phyloP scores from a whole-genome alignment of 805 yeast species.

The Nakazawaea pomicola region DNA sequence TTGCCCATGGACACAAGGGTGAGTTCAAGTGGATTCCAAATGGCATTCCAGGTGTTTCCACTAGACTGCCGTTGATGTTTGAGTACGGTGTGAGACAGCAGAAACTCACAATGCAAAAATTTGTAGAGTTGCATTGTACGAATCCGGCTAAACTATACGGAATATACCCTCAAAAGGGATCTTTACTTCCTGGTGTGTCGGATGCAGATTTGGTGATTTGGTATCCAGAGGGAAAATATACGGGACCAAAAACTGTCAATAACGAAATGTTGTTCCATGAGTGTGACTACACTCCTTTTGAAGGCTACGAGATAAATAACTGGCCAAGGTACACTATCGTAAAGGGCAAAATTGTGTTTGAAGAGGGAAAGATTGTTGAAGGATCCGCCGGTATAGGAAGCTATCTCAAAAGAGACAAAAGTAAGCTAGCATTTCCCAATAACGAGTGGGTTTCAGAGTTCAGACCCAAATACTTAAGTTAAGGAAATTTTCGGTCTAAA shows the following conservation, averaged over 20 bases:
- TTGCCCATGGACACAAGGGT: slow-evolving; percentile 16
- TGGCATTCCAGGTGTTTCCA: slow-evolving; percentile 19
- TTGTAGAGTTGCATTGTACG: slow-evolving; percentile 12
- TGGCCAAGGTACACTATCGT: slow-evolving; percentile 19
- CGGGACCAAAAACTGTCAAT: slow-evolving; percentile 10
- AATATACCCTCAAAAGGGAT: slow-evolving; percentile 13
- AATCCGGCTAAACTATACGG: slow-evolving; percentile 14
- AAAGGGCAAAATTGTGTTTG: slow-evolving; percentile 15
- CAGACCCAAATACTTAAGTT: slow-evolving; percentile 11
- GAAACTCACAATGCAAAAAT: slow-evolving; percentile 12
- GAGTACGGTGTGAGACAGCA: slow-evolving; percentile 15
- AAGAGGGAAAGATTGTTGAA: slow-evolving; percentile 11
- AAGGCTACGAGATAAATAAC: slow-evolving; percentile 16
- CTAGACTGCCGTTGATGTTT: slow-evolving; percentile 17
- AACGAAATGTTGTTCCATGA: slow-evolving; percentile 14
- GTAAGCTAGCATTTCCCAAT: slow-evolving; percentile 10
- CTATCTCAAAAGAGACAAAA: slow-evolving; percentile 11
- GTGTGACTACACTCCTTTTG: slow-evolving; percentile 19
- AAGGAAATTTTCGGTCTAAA: too few species aligned
- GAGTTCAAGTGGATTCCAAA: slow-evolving; percentile 19
- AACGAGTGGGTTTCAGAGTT: slow-evolving; percentile 13
- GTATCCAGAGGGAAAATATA: slow-evolving; percentile 16
- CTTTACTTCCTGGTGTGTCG: slow-evolving; percentile 14
- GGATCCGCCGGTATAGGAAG: slow-evolving; percentile 6
- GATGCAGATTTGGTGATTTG: slow-evolving; percentile 19